Conservation (phyloP, 208 protist genomes). For the Acanthamoeba lenticulata region DNA sequence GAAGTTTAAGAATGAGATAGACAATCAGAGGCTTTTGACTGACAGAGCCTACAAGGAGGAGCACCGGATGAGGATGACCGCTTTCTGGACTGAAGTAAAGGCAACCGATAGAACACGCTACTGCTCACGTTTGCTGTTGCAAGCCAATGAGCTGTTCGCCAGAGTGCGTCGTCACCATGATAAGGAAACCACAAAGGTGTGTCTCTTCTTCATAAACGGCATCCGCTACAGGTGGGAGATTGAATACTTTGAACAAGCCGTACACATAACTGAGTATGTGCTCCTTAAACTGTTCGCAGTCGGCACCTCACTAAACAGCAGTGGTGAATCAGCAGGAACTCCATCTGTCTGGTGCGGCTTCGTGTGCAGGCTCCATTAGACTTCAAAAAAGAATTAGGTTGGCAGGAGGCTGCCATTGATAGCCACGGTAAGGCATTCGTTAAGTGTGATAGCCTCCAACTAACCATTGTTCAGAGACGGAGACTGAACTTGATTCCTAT, state of each 20-base stretch:
- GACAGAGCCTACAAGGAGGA: neutral
- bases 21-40: neutral
- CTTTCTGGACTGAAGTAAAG: neutral
- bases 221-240: neutral
- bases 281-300: neutral
- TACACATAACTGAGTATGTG: neutral
- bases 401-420: neutral
- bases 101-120: neutral
- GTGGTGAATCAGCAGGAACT: neutral
- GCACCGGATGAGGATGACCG: constrained; percentile 5
- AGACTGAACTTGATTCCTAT: neutral
- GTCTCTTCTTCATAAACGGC: neutral
- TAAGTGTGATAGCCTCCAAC: neutral
- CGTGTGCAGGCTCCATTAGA: neutral
- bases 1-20: neutral
- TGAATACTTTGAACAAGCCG: neutral
- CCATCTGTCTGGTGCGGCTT: neutral
- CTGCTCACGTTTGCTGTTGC: neutral
- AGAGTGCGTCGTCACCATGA: neutral
- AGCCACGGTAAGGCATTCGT: neutral
- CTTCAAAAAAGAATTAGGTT: neutral
- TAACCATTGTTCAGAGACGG: neutral
- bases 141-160: neutral
- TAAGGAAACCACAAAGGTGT: neutral
- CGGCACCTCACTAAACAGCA: neutral